Conservation (phyloP, 78 protist genomes). For the Dictyostelium firmibasis region DNA sequence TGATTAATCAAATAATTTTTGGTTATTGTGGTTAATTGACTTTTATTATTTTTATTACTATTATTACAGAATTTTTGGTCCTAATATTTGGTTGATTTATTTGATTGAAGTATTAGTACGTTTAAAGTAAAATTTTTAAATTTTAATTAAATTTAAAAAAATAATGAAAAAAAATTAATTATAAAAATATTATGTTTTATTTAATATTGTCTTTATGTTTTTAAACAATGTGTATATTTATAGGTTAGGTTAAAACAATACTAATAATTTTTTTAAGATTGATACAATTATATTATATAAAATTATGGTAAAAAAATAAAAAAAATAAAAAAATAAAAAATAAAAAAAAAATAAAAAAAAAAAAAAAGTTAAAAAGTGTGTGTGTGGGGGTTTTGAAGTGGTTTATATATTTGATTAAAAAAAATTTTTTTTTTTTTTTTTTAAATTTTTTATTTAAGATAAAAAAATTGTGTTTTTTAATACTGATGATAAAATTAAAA, state of each 20-base stretch:
- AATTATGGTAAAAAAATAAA: not conserved
- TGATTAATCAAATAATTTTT: too few species aligned
- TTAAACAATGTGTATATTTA: not conserved
- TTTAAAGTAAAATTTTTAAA: not conserved
- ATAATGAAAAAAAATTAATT: too few species aligned
- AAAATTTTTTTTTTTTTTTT: too few species aligned
- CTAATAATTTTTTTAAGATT: not conserved
- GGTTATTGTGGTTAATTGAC: not conserved
- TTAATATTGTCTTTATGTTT: not conserved
- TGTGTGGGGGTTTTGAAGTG: not conserved
- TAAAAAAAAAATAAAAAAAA: too few species aligned
- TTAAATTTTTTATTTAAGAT: too few species aligned
- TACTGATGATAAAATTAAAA: not conserved
- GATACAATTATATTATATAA: not conserved
- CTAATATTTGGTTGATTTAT: not conserved
- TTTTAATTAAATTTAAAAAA: too few species aligned
- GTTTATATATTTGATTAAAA: not conserved
- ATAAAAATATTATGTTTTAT: not conserved
- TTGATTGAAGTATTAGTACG: not conserved
- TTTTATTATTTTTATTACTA: too few species aligned
- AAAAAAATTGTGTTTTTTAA: too few species aligned
- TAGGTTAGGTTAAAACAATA: not conserved
- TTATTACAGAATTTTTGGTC: not conserved
- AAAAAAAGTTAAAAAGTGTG: not conserved
- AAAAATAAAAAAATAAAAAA: too few species aligned